Conservation (phyloP, 768 basidiomycete genomes). For the Chalciporus chontae region DNA sequence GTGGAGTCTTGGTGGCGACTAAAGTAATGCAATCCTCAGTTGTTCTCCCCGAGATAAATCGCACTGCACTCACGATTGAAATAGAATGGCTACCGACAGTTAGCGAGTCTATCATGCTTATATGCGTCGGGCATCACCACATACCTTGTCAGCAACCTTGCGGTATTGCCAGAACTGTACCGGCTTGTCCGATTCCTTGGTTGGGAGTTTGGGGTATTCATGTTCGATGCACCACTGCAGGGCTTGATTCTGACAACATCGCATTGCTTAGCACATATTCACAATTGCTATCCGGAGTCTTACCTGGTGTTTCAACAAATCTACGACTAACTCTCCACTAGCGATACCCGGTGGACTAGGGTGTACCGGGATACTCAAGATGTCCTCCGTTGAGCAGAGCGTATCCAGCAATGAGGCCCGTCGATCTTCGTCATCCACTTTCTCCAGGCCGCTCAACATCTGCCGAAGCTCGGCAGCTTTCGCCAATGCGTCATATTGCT, state of each 20-base stretch:
- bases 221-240: conserved; percentile 80
- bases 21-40: conserved; percentile 1
- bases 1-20: conserved; percentile 84
- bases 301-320: conserved; percentile 84
- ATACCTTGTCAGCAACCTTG: conserved; percentile 53
- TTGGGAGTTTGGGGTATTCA: conserved; percentile 77
- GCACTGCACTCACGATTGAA: conserved; percentile 53
- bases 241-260: conserved; percentile 61
- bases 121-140: conserved; percentile 7
- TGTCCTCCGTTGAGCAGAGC: conserved; percentile 64
- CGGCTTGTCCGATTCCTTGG: conserved; percentile 59
- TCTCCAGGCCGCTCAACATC: conserved; percentile 65
- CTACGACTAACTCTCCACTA: conserved; percentile 62
- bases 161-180: conserved; percentile 88
- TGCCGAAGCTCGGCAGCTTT: conserved; percentile 67
- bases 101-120: background rate
- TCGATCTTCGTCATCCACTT: conserved; percentile 73
- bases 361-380: conserved; percentile 67
- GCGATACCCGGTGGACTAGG: conserved; percentile 67
- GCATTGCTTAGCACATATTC: background rate
- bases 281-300: background rate
- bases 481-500: conserved; percentile 40
- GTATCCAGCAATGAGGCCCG: conserved; percentile 69
- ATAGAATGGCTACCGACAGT: conserved; percentile 48
- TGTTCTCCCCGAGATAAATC: background rate